phyloP scores from a whole-genome alignment of 768 basidiomycete genomes.

The Mrakia blollopis region DNA sequence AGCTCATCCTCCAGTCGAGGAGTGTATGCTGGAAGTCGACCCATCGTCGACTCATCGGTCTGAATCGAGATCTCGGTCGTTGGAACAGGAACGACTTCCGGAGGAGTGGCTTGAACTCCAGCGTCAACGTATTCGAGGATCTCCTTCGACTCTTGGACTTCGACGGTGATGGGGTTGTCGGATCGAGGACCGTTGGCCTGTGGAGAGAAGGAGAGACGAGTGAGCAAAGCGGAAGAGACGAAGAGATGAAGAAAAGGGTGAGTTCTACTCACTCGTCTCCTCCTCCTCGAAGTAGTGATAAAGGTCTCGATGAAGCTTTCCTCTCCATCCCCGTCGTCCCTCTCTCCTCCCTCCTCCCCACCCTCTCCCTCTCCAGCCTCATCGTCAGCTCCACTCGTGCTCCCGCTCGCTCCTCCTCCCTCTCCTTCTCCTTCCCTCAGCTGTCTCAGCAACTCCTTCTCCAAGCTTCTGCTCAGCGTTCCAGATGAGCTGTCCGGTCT shows the following conservation, averaged over 20 bases:
- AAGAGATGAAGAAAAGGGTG: neutral
- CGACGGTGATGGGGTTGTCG: neutral
- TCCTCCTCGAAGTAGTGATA: constrained; percentile 19
- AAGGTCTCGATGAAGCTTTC: constrained; percentile 26
- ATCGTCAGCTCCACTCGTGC: neutral
- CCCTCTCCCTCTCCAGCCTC: neutral
- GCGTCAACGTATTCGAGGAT: constrained; percentile 19
- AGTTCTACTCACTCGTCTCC: neutral
- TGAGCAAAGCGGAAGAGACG: neutral
- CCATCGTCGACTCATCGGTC: constrained; percentile 29
- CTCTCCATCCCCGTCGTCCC: constrained; percentile 3
- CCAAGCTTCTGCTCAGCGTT: constrained; percentile 27
- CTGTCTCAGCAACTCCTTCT: constrained; percentile 29
- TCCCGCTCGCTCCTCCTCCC: neutral
- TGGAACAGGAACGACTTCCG: neutral
- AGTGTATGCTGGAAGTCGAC: constrained; percentile 28
- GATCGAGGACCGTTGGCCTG: constrained; percentile 9
- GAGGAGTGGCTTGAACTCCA: constrained; percentile 12
- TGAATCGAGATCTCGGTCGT: constrained; percentile 13
- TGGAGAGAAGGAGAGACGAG: neutral
- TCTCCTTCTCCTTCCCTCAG: neutral
- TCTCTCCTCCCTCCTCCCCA: neutral
- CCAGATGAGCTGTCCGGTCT: neutral
- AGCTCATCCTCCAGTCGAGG: constrained; percentile 8
- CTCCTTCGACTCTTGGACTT: neutral